Evolutionary conservation across 352 stramenopile species (phyloP), one percentile per base, ranked within the genome.

Genomic region (Pythium vanterpoolii): DNA sequence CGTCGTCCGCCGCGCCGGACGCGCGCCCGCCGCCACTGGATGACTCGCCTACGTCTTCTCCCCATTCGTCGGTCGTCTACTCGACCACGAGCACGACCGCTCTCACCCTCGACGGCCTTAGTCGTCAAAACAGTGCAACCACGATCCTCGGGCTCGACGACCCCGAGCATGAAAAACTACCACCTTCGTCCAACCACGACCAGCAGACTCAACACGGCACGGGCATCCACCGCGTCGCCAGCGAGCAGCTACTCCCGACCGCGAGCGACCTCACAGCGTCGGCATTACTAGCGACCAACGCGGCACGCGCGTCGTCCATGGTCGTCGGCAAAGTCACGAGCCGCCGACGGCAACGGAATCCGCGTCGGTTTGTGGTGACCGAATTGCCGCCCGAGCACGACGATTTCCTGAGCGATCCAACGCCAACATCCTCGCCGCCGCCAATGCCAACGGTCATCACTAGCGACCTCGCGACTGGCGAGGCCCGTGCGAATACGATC

Each of bases 321-420:
- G 24, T 59, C 33, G 33, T 61, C 10, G 52, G 49, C 50, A 66
- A 23, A 72, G 77, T 34, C 54, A 69, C 55, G 24, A 60, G 55
- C 27, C 55, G 56, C 26, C 74, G 81, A 16, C 83, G 81, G 19
- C 71, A 74, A 38, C 74, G 79, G 21, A 77, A 71, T 30, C 79
- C 82, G 34, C 67, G 77, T 3, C 82, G 83, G 33, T 91, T 91
- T 38, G 82, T 89, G 27, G 68, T 91, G 21, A 91, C 82, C 16
- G 82, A 91, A 55, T 63, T 91, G 26, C 74, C 77, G 14, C 74
- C 84, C 21, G 74, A 84, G 21, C 69, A 43, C 7, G 62, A 69
- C 55, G 60, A 59, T 24, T 62, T 68, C 19, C 40, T 60, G 3
- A 18, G 36, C 19, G 58, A 34, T 19, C 4, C 11, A 16, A 7